Evolutionary conservation across 208 protist genomes (phyloP).

Genomic region (Crithidia thermophila): DNA sequence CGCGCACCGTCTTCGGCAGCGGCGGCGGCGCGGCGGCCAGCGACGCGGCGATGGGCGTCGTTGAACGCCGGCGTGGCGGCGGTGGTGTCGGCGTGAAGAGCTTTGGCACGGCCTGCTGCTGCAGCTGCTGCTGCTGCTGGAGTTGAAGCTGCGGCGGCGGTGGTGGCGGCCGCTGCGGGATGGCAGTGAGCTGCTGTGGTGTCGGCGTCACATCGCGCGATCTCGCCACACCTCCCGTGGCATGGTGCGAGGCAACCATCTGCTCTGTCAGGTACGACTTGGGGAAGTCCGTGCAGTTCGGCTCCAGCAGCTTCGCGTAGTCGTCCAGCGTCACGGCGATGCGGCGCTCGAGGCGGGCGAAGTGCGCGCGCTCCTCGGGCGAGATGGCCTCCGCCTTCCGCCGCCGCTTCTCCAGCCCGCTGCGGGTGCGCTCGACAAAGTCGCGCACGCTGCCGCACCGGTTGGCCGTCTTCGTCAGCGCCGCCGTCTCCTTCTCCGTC

Average conservation of each 20-base stretch:
- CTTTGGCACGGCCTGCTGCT: too few species aligned
- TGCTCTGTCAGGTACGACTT: slow-evolving; percentile 25
- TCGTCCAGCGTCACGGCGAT: slow-evolving; percentile 34
- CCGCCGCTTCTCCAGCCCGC: slow-evolving; percentile 24
- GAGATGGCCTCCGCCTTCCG: neutral
- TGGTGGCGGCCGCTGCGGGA: neutral
- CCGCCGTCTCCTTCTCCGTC: neutral
- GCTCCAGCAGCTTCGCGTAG: slow-evolving; percentile 22
- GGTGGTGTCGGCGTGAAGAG: too few species aligned
- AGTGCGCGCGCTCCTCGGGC: slow-evolving; percentile 6
- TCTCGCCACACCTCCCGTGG: too few species aligned
- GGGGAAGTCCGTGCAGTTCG: neutral
- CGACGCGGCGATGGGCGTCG: too few species aligned
- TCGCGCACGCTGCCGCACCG: slow-evolving; percentile 31
- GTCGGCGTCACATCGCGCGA: too few species aligned
- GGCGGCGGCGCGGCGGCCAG: too few species aligned
- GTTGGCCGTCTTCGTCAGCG: slow-evolving; percentile 23
- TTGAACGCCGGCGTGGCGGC: too few species aligned
- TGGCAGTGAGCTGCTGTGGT: too few species aligned
- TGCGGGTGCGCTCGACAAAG: slow-evolving; percentile 29
- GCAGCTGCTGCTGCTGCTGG: too few species aligned
- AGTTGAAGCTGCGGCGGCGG: too few species aligned
- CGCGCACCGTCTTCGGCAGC: neutral
- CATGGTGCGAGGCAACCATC: neutral
- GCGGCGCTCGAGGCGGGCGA: slow-evolving; percentile 9